Evolutionary conservation across 768 basidiomycete genomes (phyloP), one percentile per base, ranked within the genome.

Genomic region (Termitomyces sp.): DNA sequence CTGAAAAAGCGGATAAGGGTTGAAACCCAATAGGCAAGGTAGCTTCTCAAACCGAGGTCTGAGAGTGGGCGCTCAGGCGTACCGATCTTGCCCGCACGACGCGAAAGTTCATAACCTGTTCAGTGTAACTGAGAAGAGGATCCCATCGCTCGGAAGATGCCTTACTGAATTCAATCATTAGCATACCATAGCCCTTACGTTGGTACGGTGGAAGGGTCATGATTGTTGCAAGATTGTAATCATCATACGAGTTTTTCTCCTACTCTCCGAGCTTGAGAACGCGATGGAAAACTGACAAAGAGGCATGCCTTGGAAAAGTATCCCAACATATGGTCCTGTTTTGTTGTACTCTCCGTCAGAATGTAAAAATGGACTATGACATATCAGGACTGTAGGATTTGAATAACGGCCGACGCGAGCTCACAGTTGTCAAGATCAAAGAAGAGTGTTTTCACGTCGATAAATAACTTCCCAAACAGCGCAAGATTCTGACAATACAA

Each of bases 81-180:
- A 18, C 94, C 94, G 6, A 90, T 78, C 65, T 87, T 91, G 1
- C 87, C 86, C 12, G 82, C 79, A 53, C 86, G 81, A 45, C 90
- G 82, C 20, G 93, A 97, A 7, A 98, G 77, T 68, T 96, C 93
- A 66, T 99, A 99, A 70, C 95, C 95, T 98, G 18, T 8, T 28
- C 36, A 63, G 34, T 33, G 10, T 4, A 51, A 41, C 8, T 52
- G 24, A 54, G 15, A 42, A 18, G 6, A 37, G n/a, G 34, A 41
- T 26, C n/a, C 12, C 54, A 34, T 16, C 26, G 39, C 24, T 8
- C 36, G 45, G 33, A 54, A 26, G 5, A 37, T 46, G 36, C 0
- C 92, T 45, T 68, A 96, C 96, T 98, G 77, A 98, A 97, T 75
- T 99, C 96, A 61, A 98, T 98, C 81, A 99, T 81, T 26, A 98